Evolutionary conservation across 805 yeast species (phyloP).

Genomic region (Wickerhamomyces chambardii): DNA sequence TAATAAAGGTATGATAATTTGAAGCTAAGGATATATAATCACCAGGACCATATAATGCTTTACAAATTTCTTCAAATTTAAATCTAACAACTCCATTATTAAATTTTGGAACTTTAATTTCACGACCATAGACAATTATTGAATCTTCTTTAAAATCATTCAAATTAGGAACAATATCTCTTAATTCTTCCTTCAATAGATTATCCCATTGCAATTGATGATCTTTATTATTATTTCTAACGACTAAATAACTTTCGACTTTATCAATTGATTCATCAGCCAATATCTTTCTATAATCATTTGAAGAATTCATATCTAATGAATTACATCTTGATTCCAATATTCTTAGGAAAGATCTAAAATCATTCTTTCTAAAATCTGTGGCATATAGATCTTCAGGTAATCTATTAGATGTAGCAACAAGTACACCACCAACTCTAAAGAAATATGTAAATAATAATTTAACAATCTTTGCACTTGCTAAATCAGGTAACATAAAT

Average conservation of each 20-base stretch:
- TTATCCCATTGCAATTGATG: conserved; percentile 22
- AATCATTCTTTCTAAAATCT: conserved; percentile 49
- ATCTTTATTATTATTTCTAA: conserved; percentile 19
- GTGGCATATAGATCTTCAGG: conserved; percentile 68
- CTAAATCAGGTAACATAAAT: conserved; percentile 70
- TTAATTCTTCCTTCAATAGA: conserved; percentile 17
- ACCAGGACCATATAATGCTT: conserved; percentile 50
- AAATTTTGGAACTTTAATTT: conserved; percentile 35
- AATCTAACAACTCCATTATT: conserved; percentile 34
- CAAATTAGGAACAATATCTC: conserved; percentile 1
- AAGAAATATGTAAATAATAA: conserved; percentile 60
- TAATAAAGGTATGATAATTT: conserved; percentile 41
- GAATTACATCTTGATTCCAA: conserved; percentile 51
- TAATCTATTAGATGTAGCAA: conserved; percentile 64
- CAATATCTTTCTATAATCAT: conserved; percentile 41
- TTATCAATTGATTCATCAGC: conserved; percentile 5
- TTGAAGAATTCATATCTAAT: conserved; percentile 49
- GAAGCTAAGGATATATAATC: conserved; percentile 66
- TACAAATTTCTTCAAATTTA: conserved; percentile 46
- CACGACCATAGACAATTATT: conserved; percentile 49
- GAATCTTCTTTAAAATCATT: conserved; percentile 9
- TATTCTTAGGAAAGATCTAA: conserved; percentile 46
- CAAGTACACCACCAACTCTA: conserved; percentile 65
- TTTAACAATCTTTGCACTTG: conserved; percentile 62
- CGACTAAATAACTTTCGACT: conserved; percentile 22